A percentile compares a stretch with the other conserved stretches of the same genome.
phyloP scores from a whole-genome alignment of 73 alveolate genomes.

The Paramecium tetraurelia region DNA sequence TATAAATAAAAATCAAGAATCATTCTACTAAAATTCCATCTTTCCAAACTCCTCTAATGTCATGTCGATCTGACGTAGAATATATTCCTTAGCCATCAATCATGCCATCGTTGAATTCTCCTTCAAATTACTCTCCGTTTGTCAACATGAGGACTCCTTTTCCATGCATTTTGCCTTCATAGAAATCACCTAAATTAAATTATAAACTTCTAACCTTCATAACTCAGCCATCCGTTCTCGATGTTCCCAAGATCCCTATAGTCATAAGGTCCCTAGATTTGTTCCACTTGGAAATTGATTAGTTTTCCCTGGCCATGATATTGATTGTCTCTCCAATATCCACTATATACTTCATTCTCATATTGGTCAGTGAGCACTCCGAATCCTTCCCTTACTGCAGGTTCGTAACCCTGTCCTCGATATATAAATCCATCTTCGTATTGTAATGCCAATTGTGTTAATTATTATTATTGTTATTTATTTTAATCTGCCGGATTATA shows the following conservation, averaged over 20 bases:
- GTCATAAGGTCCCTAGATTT: slow-evolving; percentile 22
- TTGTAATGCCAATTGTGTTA: neutral
- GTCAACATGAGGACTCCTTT: neutral
- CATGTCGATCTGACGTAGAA: neutral
- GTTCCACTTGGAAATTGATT: slow-evolving; percentile 4
- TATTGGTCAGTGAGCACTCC: slow-evolving; percentile 9
- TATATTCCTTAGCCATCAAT: slow-evolving; percentile 38
- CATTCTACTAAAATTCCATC: slow-evolving; percentile 28
- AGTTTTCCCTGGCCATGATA: slow-evolving; percentile 33
- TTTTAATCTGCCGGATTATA: neutral
- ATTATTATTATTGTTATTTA: neutral
- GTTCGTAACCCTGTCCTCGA: slow-evolving; percentile 42
- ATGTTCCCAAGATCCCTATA: neutral
- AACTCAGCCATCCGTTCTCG: slow-evolving; percentile 25
- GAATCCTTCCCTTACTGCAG: slow-evolving; percentile 28
- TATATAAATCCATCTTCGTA: slow-evolving; percentile 47
- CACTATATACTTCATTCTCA: slow-evolving; percentile 38
- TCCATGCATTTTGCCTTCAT: slow-evolving; percentile 52
- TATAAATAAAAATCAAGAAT: neutral
- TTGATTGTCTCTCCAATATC: slow-evolving; percentile 25
- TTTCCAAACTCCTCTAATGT: slow-evolving; percentile 24
- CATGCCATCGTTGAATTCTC: slow-evolving; percentile 43
- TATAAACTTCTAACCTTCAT: neutral
- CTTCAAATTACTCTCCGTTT: slow-evolving; percentile 31
- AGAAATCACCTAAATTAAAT: slow-evolving; percentile 1